Percentiles rank a stretch among this genome's conserved stretches.
Conservation (phyloP, 352 stramenopile species). For the Phytopythium vexans region DNA sequence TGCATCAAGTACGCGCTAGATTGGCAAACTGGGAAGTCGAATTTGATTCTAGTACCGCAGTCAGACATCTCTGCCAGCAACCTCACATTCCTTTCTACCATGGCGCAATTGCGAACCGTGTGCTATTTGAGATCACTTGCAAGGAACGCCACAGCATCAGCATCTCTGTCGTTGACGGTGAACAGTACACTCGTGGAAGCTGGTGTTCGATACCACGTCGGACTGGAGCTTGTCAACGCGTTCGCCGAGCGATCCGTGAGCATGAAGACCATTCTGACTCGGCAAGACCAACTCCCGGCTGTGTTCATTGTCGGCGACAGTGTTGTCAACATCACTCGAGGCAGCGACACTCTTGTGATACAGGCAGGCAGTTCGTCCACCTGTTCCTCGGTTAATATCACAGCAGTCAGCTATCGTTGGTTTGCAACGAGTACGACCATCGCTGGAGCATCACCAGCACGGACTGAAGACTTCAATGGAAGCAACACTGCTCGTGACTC, state of each 20-base stretch:
- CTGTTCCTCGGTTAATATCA: slow-evolving; percentile 36
- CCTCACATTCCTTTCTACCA: slow-evolving; percentile 25
- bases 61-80: slow-evolving; percentile 25
- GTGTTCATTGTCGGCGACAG: slow-evolving; percentile 51
- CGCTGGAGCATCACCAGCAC: slow-evolving; percentile 3
- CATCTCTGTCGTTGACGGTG: slow-evolving; percentile 28
- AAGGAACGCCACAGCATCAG: slow-evolving; percentile 14
- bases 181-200: slow-evolving; percentile 41
- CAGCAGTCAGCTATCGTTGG: slow-evolving; percentile 45
- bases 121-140: slow-evolving; percentile 50
- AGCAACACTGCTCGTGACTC: slow-evolving; percentile 62
- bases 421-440: slow-evolving; percentile 21
- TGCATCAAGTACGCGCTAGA: slow-evolving; percentile 50
- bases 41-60: slow-evolving; percentile 16
- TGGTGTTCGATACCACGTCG: slow-evolving; percentile 38
- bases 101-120: slow-evolving; percentile 40
- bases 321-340: slow-evolving; percentile 26
- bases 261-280: slow-evolving; percentile 30
- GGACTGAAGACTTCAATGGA: slow-evolving; percentile 31
- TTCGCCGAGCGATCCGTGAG: slow-evolving; percentile 32
- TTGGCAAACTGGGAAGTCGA: slow-evolving; percentile 32
- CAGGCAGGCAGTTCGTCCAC: slow-evolving; percentile 44
- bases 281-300: slow-evolving; percentile 34
- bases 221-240: slow-evolving; percentile 53
- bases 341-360: slow-evolving; percentile 31